These are phyloP conservation scores for Trichophyton rubrum DNA, from an alignment of 2,329 filamentous ascomycete genomes.

Conservation along the genomic window DNA sequence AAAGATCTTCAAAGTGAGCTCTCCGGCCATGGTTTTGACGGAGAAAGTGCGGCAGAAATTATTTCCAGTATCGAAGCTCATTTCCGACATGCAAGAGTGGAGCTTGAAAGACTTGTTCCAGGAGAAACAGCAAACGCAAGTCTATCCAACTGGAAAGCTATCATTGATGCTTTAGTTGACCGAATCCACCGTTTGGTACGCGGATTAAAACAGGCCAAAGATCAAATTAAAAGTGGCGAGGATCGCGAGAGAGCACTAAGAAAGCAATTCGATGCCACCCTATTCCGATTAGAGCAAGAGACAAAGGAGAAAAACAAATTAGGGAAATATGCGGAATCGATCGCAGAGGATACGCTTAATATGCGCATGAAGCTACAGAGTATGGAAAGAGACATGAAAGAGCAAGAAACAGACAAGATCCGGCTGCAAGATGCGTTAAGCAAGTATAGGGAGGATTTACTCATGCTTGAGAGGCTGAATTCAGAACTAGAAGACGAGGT, in stretches of 20 bases:
- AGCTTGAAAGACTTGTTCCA: conserved; percentile 33
- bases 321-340: conserved; percentile 29
- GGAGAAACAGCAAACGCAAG: conserved; percentile 31
- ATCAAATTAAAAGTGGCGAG: conserved; percentile 23
- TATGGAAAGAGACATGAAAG: conserved; percentile 29
- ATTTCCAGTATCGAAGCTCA: conserved; percentile 26
- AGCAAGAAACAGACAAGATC: conserved; percentile 31
- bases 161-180: conserved; percentile 29
- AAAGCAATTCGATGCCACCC: conserved; percentile 34
- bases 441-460: conserved; percentile 34
- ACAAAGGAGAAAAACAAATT: conserved; percentile 26
- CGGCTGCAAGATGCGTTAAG: conserved; percentile 32
- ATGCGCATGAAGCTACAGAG: conserved; percentile 33
- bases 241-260: conserved; percentile 30
- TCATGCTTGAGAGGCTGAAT: conserved; percentile 32
- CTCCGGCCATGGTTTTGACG: conserved; percentile 29
- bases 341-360: conserved; percentile 35
- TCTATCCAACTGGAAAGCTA: conserved; percentile 28
- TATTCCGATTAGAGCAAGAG: conserved; percentile 28
- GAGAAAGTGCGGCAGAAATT: conserved; percentile 20
- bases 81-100: conserved; percentile 33
- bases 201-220: conserved; percentile 24
- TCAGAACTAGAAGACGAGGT: conserved; percentile 29
- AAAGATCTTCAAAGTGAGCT: conserved; percentile 27
- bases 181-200: conserved; percentile 27